Evolutionary conservation across 2,329 filamentous ascomycete genomes (phyloP), one percentile per base, ranked within the genome.

Genomic region (Alternaria burnsii): DNA sequence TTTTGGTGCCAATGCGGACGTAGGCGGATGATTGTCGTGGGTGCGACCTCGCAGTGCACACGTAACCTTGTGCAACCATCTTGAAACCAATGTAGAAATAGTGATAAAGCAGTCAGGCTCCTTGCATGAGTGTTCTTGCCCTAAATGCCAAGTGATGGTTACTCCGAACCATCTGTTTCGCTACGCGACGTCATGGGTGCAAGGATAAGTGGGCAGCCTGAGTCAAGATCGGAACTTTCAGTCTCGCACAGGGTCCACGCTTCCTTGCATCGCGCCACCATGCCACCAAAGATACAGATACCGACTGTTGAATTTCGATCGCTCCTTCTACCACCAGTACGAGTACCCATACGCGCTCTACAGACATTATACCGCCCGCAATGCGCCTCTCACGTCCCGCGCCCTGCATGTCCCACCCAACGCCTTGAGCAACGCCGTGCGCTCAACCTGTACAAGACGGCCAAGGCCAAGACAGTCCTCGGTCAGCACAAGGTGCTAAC

Each of bases 381-480:
- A 70, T 66, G 63, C 55, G 43, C 51, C 20, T 48, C 53, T 4
- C 12, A 16, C 24, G 43, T 36, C 20, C 46, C 12, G 18, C 34
- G 24, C 28, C 9, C 52, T 48, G 34, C 52, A 38, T 44, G 50
- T 18, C 53, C 48, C 16, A 43, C 65, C 43, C 69, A 61, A 63
- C 68, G 69, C 54, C 59, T 63, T n/a, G 56, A 36, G 12, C 69
- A 70, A 47, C 62, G 62, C 22, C 69, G 74, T 47, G 54, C 62
- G 18, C 57, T 76, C 18, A 62, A 71, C 43, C 68, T 76, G 24
- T 75, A 73, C 69, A 72, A 71, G 55, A 71, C 69, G 18, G 72
- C 74, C 32, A 62, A 36, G 50, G 57, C 71, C 18, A 68, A 61
- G 52, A 71, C 69, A 10, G 54, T 62, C 9, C 54, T 72, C 10